Evolutionary conservation across 805 yeast genomes (phyloP).

Genomic region (Lipomyces oligophaga): DNA sequence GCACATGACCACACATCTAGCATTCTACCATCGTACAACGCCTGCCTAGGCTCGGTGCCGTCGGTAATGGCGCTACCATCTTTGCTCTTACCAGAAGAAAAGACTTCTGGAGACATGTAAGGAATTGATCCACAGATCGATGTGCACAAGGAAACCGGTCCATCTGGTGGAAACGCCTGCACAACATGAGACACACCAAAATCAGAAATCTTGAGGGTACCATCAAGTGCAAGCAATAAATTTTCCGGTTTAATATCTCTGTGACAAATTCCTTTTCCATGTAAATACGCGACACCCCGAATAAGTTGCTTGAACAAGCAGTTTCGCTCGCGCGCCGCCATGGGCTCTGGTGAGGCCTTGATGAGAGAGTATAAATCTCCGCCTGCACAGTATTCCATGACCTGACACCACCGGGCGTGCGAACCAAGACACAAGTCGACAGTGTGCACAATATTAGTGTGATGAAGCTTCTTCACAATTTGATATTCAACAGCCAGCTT

Average conservation of each 20-base stretch:
- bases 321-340: conserved; percentile 80
- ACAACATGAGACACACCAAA: conserved; percentile 76
- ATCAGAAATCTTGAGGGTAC: conserved; percentile 76
- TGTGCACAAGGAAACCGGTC: conserved; percentile 57
- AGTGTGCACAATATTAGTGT: conserved; percentile 71
- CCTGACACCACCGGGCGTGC: conserved; percentile 36
- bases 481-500: conserved; percentile 79
- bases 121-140: conserved; percentile 86
- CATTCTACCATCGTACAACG: conserved; percentile 66
- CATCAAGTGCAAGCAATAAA: conserved; percentile 65
- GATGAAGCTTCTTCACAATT: conserved; percentile 72
- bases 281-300: conserved; percentile 83
- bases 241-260: conserved; percentile 89
- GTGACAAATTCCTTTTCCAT: conserved; percentile 84
- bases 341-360: conserved; percentile 66
- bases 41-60: too few species aligned
- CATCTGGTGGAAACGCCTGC: conserved; percentile 44
- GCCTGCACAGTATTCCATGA: conserved; percentile 75
- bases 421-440: conserved; percentile 49
- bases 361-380: conserved; percentile 80
- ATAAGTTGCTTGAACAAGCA: conserved; percentile 84
- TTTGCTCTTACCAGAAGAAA: conserved; percentile 17
- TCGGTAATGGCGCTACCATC: too few species aligned
- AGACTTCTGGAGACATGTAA: conserved; percentile 83
- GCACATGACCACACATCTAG: conserved; percentile 94